Conservation (phyloP, 164 flowering plant genomes). For the Stephania cephalantha region DNA sequence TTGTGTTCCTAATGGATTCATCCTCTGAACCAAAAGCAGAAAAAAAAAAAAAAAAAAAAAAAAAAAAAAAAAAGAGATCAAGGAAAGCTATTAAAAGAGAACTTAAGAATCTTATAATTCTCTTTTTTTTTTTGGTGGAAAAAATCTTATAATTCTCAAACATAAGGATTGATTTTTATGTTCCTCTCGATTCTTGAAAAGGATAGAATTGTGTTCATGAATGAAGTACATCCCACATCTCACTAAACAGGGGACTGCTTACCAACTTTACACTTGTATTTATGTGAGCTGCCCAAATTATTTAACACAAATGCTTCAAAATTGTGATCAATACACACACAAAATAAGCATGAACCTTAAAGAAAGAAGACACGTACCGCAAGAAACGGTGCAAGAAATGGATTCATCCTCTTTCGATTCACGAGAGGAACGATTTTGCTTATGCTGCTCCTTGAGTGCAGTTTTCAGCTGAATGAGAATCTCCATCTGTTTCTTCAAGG, state of each 20-base stretch:
- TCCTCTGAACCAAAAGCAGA: slow-evolving; percentile 37
- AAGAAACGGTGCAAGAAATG: slow-evolving; percentile 57
- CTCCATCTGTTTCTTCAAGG: slow-evolving; percentile 72
- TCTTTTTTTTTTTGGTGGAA: background rate
- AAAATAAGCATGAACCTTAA: background rate
- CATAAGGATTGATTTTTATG: too few species aligned
- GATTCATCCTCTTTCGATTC: slow-evolving; percentile 62
- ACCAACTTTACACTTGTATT: too few species aligned
- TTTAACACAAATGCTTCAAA: too few species aligned
- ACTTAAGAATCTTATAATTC: too few species aligned
- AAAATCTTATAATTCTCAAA: too few species aligned
- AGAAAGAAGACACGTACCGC: slow-evolving; percentile 35
- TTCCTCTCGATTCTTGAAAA: background rate
- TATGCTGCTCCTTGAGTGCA: slow-evolving; percentile 37
- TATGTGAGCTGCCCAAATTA: too few species aligned
- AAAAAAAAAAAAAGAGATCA: background rate
- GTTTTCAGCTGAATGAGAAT: slow-evolving; percentile 60
- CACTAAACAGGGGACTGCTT: too few species aligned
- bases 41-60: slow-evolving; percentile 1
- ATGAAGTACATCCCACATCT: too few species aligned
- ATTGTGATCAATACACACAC: background rate
- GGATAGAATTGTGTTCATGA: background rate
- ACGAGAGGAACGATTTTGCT: slow-evolving; percentile 25
- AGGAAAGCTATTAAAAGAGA: too few species aligned
- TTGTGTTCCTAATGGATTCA: slow-evolving; percentile 38